phyloP scores from a whole-genome alignment of 306 rosid species.

The Pyrus pyrifolia region DNA sequence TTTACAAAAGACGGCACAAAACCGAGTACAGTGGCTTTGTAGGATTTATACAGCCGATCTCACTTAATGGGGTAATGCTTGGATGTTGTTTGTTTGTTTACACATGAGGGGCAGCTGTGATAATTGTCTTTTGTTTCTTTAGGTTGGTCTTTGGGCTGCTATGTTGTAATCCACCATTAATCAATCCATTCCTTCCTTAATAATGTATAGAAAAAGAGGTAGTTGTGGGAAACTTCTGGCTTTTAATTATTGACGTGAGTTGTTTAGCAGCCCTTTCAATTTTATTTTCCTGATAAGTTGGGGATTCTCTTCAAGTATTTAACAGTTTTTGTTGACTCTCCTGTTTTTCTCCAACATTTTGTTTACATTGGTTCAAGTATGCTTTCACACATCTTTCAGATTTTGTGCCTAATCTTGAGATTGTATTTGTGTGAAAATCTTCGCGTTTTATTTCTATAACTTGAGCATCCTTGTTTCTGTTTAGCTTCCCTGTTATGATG shows the following conservation, averaged over 20 bases:
- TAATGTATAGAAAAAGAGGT: neutral
- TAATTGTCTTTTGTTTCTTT: neutral
- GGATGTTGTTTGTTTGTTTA: neutral
- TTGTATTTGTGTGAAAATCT: conserved; percentile 10
- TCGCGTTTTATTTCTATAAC: conserved; percentile 1
- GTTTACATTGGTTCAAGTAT: neutral
- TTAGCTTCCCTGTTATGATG: neutral
- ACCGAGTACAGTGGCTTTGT: too few species aligned
- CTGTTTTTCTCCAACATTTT: neutral
- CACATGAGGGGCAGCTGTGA: neutral
- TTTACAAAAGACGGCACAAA: too few species aligned
- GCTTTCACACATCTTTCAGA: neutral
- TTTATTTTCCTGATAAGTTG: neutral
- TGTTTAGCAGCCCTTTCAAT: neutral
- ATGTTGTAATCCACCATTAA: conserved; percentile 14
- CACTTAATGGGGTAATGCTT: too few species aligned
- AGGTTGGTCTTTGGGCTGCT: conserved; percentile 1
- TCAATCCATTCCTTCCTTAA: neutral
- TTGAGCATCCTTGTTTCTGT: conserved; percentile 2
- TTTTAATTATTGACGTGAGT: neutral
- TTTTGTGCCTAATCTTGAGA: neutral
- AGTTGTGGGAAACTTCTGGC: neutral
- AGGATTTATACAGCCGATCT: too few species aligned
- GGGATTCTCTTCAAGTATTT: neutral
- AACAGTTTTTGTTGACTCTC: neutral